Evolutionary conservation across 176 grass and related monocot genomes (phyloP).

Genomic region (Chrysopogon serrulatus): DNA sequence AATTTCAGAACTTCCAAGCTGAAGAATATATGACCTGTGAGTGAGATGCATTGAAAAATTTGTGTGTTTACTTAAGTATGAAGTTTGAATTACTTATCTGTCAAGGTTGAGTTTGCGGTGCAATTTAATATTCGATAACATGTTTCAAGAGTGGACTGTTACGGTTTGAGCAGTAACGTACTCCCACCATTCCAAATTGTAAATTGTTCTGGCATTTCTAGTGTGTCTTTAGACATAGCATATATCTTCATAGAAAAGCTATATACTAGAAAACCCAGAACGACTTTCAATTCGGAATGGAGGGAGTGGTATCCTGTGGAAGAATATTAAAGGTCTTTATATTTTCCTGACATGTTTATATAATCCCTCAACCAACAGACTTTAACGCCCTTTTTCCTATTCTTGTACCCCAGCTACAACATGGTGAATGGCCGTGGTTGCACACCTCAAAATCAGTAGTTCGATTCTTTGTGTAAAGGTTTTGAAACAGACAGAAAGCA

Average conservation of each 20-base stretch:
- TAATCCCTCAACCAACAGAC: background rate
- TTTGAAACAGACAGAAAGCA: background rate
- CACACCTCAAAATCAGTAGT: background rate
- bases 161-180: background rate
- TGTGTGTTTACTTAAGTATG: background rate
- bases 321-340: background rate
- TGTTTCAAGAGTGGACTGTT: slow-evolving; percentile 5
- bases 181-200: too few relatives aligned
- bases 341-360: background rate
- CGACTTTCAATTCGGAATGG: too few relatives aligned
- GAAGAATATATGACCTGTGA: slow-evolving; percentile 24
- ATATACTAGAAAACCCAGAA: too few relatives aligned
- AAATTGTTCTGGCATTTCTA: too few relatives aligned
- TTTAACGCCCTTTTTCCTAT: background rate
- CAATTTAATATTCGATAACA: background rate
- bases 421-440: background rate
- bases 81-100: background rate
- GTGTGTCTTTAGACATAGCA: too few relatives aligned
- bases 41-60: background rate
- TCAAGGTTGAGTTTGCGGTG: background rate
- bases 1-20: slow-evolving; percentile 72
- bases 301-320: too few relatives aligned
- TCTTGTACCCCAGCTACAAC: background rate
- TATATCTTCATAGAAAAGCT: too few relatives aligned
- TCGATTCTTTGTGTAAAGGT: background rate